Evolutionary conservation across 2,329 filamentous ascomycete species (phyloP), one percentile per base, ranked within the genome.

Genomic region (Pseudodiploospora longispora): DNA sequence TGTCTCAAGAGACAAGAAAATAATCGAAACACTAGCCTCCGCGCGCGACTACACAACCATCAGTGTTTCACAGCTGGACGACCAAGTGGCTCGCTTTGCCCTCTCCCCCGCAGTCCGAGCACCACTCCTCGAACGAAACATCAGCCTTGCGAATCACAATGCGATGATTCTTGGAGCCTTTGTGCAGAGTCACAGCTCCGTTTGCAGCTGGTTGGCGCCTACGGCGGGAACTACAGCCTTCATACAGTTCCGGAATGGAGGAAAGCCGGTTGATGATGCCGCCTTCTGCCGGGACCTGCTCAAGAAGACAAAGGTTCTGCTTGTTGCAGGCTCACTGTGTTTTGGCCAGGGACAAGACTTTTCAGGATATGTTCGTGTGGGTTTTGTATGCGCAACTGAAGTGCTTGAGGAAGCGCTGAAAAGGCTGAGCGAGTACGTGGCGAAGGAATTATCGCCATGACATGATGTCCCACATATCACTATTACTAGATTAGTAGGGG

Each of bases 1-100:
- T 46, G 86, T 85, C 4, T 83, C 82, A 10, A 78, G 78, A 28
- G 77, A 80, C 60, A 58, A 60, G 5, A 65, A 67, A 1, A 71
- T 94, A 44, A 74, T 91, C 42, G 74, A 81, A 41, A 68, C 72
- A 10, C 72, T 85, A 49, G 79, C 82, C 8, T 64, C 69, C 10
- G 81, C 82, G 2, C 73, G 87, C 35, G 83, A 93, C 61, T 94
- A 93, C 68, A 94, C 87, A 4, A 89, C 85, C 28, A 94, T 94
- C 55, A 85, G 83, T 34, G 87, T 94, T 0, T 86, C 85, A n/a
- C 80, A 83, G 56, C 67, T 95, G 6, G 87, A 94, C 59, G 87
- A 95, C 59, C 75, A 78, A 40, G 72, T 95, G 8, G 89, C 87
- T 2, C 75, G 78, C 29, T 91, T 82, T 56, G 88, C 89, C 0